Base-by-base conservation (phyloP, 2,329 filamentous ascomycete species). In the Trichoderma cornu-damae region DNA sequence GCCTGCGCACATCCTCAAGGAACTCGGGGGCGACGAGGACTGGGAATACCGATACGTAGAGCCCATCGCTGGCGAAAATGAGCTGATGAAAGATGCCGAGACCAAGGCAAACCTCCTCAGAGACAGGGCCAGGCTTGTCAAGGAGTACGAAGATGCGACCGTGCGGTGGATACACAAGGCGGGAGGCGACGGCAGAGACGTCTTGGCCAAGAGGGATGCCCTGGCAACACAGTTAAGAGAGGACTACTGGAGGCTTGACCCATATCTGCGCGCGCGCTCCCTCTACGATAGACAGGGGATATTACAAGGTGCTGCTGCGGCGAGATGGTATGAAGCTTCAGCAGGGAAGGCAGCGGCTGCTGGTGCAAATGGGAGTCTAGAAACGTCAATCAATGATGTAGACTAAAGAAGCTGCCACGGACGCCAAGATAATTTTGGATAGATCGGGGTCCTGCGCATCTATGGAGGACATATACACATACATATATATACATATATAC, bases 231-330 rank as follows among this genome's bases (percentile, higher is more conserved):
- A 81, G 61, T 68, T 97, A 64, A 79, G 79, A 60, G 78, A 80
- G 47, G 89, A 89, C 64, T 99, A 97, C 75, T 99, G 94, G 93
- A 79, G 80, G 37, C 72, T 96, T 52, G 94, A 99, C 73, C 90
- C 90, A 0, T 96, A 93, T 70, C 70, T 97, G 28, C 80, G 94
- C 37, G 90, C 92, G 11, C 81, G 87, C 66, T 88, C 86, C n/a
- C 73, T 90, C 60, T 96, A 96, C 65, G 94, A 99, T 70, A 83
- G 94, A 60, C 80, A 79, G 11, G 89, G 91, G 1, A 75, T 94
- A 60, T 78, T 97, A 44, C 75, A 82, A 59, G 73, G 78, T 1
- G 84, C 78, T 9, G 92, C 91, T 1, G 79, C 79, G 67, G 73
- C 93, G 42, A 76, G 89, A 7, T 60, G 58, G 58, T 60, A 60